Conservation (phyloP, 495 filamentous ascomycete genomes). For the Aspergillus panamensis region DNA sequence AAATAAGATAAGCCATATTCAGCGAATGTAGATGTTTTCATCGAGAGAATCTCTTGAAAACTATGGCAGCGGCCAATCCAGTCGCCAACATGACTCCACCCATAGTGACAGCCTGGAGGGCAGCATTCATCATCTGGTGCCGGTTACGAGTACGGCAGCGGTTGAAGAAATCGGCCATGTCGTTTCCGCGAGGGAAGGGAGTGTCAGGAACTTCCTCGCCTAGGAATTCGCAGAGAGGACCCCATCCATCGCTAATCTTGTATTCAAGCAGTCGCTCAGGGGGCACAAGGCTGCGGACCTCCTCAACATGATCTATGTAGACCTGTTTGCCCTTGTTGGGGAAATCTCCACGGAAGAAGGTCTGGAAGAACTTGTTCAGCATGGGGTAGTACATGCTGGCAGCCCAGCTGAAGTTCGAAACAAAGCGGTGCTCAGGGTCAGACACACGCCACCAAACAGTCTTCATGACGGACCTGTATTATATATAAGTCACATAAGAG, state of each 20-base stretch:
- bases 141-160: slow-evolving; percentile 57
- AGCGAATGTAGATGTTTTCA: slow-evolving; percentile 20
- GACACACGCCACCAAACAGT: slow-evolving; percentile 53
- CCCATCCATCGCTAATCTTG: slow-evolving; percentile 63
- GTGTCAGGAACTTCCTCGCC: slow-evolving; percentile 54
- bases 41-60: slow-evolving; percentile 42
- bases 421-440: slow-evolving; percentile 51
- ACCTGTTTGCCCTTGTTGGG: slow-evolving; percentile 50
- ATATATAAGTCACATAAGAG: background rate
- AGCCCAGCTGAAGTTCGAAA: slow-evolving; percentile 53
- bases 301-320: slow-evolving; percentile 43
- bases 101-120: slow-evolving; percentile 49
- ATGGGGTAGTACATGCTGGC: slow-evolving; percentile 58
- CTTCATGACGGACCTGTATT: slow-evolving; percentile 46
- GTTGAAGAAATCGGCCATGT: slow-evolving; percentile 56
- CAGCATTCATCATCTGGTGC: slow-evolving; percentile 59
- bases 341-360: slow-evolving; percentile 53
- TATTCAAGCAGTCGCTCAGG: slow-evolving; percentile 58
- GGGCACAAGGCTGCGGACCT: slow-evolving; percentile 45
- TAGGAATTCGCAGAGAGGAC: slow-evolving; percentile 63
- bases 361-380: slow-evolving; percentile 57
- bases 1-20: slow-evolving; percentile 1
- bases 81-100: slow-evolving; percentile 43
- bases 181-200: slow-evolving; percentile 45
- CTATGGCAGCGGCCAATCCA: slow-evolving; percentile 38